Base-by-base conservation (phyloP, 176 grass and related monocot genomes). In the Musa schizocarpa region DNA sequence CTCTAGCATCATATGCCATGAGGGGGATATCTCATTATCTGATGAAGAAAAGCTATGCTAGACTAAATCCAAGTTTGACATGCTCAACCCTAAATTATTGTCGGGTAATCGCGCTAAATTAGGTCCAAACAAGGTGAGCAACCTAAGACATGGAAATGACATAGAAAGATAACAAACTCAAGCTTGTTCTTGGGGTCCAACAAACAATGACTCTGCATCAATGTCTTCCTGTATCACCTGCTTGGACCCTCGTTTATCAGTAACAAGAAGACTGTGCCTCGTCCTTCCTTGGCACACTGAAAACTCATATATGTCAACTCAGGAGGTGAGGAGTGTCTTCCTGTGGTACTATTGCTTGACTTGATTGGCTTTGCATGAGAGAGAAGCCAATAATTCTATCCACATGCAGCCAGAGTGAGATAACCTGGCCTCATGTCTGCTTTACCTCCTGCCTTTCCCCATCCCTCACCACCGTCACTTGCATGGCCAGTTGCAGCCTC, bases 251-350 rank as follows among this genome's bases (percentile, higher is more conserved):
- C 19, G 9, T 61, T n/a, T 7, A 61, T 17, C 55, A 3, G 12
- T 65, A 25, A 11, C 34, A 43, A 43, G 34, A 43, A 43, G 34
- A 43, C 5, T 65, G 63, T 25, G 63, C 63, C 63, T 25, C 11
- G 1, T 43, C 65, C 11, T 43, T 34, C 29, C 11, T 9, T 51
- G 29, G 34, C 14, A 4, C 11, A 3, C 20, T 50, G 68, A 34
- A 70, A 43, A 70, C 51, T 51, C 68, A 20, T 48, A 70, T 48
- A 20, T 50, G 68, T 70, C 68, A 70, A 8, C 68, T 70, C 68
- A 19, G 67, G 67, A 43, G 27, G 34, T 43, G 34, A 43, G 29
- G 62, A 65, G 63, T 13, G 13, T n/a, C 67, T 50, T 69, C 19
- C 50, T 69, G 17, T 27, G 13, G 48, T 16, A 48, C 67, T 69